Evolutionary conservation across 768 basidiomycete species (phyloP).

Genomic region (Xanthoconium stramineum): DNA sequence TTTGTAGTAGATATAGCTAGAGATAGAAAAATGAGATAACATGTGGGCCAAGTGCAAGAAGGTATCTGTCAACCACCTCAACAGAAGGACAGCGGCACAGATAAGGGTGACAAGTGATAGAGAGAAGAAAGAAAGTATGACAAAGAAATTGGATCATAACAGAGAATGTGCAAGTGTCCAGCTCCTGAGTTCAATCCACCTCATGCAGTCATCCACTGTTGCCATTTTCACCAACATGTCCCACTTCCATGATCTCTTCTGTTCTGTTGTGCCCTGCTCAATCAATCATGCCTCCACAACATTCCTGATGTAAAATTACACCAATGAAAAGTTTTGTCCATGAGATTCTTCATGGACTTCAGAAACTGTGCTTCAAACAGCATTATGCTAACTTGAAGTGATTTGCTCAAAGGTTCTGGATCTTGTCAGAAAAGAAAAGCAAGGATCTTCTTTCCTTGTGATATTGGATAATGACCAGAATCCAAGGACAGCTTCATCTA

Average conservation of each 20-base stretch:
- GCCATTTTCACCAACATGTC: slow-evolving; percentile 51
- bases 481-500: slow-evolving; percentile 42
- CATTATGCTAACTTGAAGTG: slow-evolving; percentile 83
- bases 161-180: too few relatives aligned
- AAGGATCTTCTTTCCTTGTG: slow-evolving; percentile 39
- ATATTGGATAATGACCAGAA: slow-evolving; percentile 40
- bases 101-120: too few relatives aligned
- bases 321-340: slow-evolving; percentile 80
- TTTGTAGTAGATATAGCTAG: too few relatives aligned
- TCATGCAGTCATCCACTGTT: slow-evolving; percentile 47
- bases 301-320: slow-evolving; percentile 36
- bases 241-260: slow-evolving; percentile 28
- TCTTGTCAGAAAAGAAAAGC: slow-evolving; percentile 50
- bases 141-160: too few relatives aligned
- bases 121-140: too few relatives aligned
- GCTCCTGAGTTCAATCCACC: background rate
- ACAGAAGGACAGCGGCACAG: too few relatives aligned
- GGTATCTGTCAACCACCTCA: too few relatives aligned
- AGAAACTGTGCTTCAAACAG: slow-evolving; percentile 80
- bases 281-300: slow-evolving; percentile 8
- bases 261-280: slow-evolving; percentile 27
- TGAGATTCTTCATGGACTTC: slow-evolving; percentile 84
- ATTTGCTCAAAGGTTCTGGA: slow-evolving; percentile 70
- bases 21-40: too few relatives aligned
- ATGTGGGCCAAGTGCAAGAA: too few relatives aligned